Conservation (phyloP, 1,284 basidiomycete genomes). For the Fomitopsis betulina region DNA sequence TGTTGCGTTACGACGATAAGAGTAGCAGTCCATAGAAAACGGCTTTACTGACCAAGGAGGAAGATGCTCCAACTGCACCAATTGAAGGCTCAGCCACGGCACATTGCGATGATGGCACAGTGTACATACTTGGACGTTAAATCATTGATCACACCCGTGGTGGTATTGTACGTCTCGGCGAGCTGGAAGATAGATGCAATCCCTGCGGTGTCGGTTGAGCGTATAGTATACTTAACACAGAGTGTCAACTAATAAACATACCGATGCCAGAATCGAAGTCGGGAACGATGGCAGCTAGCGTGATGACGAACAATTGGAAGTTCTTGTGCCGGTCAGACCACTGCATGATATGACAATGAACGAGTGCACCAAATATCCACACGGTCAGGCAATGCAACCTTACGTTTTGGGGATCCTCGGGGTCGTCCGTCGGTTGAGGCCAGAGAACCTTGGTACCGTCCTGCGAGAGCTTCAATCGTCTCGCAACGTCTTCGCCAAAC, state of each 20-base stretch:
- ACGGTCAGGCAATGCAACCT: neutral
- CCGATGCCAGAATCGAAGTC: constrained; percentile 69
- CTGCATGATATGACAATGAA: constrained; percentile 22
- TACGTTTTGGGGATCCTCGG: constrained; percentile 65
- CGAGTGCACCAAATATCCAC: constrained; percentile 10
- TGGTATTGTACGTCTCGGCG: constrained; percentile 54
- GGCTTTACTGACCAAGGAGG: constrained; percentile 40
- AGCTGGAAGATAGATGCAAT: constrained; percentile 59
- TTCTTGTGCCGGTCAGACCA: constrained; percentile 45
- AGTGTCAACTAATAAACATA: constrained; percentile 48
- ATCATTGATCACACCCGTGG: constrained; percentile 56
- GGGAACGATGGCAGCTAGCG: constrained; percentile 61
- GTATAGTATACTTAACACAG: neutral
- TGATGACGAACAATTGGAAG: constrained; percentile 53
- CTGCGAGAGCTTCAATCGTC: constrained; percentile 40
- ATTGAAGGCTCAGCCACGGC: neutral
- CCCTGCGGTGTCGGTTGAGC: constrained; percentile 14
- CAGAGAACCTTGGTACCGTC: constrained; percentile 48
- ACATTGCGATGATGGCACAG: neutral
- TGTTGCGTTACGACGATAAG: constrained; percentile 11
- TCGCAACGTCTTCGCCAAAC: constrained; percentile 45
- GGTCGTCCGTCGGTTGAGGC: constrained; percentile 63
- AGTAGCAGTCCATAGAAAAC: neutral
- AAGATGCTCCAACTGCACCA: constrained; percentile 61
- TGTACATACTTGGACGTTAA: constrained; percentile 51